phyloP scores from a whole-genome alignment of 2,329 filamentous ascomycete genomes.

The Xylariaceae sp. region DNA sequence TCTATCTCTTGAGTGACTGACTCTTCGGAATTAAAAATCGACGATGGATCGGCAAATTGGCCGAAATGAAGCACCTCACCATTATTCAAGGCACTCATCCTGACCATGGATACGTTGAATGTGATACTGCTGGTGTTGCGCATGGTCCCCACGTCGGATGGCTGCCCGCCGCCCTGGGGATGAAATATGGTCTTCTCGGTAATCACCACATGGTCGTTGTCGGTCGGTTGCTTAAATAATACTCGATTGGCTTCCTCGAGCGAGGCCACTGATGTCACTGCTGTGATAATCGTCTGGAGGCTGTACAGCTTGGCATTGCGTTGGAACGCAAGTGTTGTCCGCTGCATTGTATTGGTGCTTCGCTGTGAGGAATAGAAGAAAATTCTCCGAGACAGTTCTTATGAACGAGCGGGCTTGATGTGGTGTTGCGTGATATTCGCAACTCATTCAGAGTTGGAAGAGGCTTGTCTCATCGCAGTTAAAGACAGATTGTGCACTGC shows the following conservation, averaged over 20 bases:
- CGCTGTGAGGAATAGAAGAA: neutral
- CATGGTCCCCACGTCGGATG: constrained; percentile 62
- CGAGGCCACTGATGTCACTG: constrained; percentile 42
- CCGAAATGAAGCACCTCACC: constrained; percentile 64
- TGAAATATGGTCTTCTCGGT: constrained; percentile 70
- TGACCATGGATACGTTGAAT: constrained; percentile 54
- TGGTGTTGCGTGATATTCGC: constrained; percentile 1
- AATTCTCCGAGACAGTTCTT: too few relatives aligned
- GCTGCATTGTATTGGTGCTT: constrained; percentile 21
- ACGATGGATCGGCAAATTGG: constrained; percentile 35
- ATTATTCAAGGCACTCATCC: constrained; percentile 45
- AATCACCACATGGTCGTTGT: constrained; percentile 52
- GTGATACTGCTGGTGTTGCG: constrained; percentile 21
- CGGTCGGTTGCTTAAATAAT: constrained; percentile 54
- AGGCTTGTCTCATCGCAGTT: constrained; percentile 1
- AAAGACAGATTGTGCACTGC: constrained; percentile 7
- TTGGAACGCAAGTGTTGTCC: constrained; percentile 38
- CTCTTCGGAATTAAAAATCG: constrained; percentile 36
- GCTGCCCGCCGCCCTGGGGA: constrained; percentile 70
- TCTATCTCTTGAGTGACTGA: constrained; percentile 56
- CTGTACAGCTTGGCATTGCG: constrained; percentile 28
- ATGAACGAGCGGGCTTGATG: neutral
- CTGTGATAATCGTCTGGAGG: constrained; percentile 28
- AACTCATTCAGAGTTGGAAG: too few relatives aligned
- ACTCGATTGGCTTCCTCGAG: constrained; percentile 47